Evolutionary conservation across 2,329 filamentous ascomycete genomes (phyloP).

Genomic region (Fusarium sp.): DNA sequence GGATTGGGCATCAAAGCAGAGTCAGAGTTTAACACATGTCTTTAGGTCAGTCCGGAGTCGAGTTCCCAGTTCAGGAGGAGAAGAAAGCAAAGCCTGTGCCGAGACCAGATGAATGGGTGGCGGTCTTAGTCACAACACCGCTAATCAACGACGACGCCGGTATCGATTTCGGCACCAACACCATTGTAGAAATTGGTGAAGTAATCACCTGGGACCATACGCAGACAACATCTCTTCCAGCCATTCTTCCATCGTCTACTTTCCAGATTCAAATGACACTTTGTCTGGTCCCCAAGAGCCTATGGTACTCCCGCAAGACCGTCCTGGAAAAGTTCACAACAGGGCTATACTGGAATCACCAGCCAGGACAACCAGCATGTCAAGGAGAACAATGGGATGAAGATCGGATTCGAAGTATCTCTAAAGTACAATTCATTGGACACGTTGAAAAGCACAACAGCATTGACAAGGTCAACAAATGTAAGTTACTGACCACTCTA

Average conservation of each 20-base stretch:
- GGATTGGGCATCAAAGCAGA: fast-evolving
- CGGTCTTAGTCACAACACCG: not conserved
- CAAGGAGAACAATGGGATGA: not conserved
- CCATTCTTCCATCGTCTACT: not conserved
- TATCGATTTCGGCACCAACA: not conserved
- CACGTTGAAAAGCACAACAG: not conserved
- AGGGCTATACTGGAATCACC: slow-evolving; percentile 11
- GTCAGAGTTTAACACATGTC: fast-evolving
- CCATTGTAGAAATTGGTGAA: not conserved
- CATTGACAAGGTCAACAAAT: not conserved
- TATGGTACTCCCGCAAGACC: slow-evolving; percentile 10
- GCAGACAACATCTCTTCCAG: not conserved
- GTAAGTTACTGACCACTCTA: fast-evolving
- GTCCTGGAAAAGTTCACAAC: slow-evolving; percentile 2
- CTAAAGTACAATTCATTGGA: slow-evolving; percentile 4
- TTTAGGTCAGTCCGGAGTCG: not conserved
- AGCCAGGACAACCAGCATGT: not conserved
- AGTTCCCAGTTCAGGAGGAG: not conserved
- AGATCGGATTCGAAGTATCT: not conserved
- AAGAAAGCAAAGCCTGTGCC: not conserved
- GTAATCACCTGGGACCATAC: not conserved
- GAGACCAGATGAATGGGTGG: not conserved
- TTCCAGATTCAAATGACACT: slow-evolving; percentile 5
- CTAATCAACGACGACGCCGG: not conserved
- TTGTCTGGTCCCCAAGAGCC: slow-evolving; percentile 7